These are phyloP conservation scores for Nicotiana paniculata DNA, from an alignment of 257 asterid species.

Conservation along the genomic window DNA sequence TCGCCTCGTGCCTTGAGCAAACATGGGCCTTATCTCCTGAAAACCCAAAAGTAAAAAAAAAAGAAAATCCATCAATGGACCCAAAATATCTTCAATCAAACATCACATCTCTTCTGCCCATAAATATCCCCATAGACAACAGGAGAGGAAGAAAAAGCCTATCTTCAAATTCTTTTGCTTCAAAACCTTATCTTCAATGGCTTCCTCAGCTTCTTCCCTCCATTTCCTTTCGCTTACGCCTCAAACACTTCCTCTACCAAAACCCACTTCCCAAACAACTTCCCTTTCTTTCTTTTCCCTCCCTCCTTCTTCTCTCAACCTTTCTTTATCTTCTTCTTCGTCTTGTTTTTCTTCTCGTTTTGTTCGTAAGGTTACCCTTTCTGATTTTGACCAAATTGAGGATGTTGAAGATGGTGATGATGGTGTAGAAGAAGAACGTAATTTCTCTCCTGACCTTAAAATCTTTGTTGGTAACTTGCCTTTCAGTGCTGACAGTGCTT, in stretches of 20 bases:
- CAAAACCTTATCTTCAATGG: conserved; percentile 36
- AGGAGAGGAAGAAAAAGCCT: too few species aligned
- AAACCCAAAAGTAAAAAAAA: too few species aligned
- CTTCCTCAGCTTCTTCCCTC: conserved; percentile 47
- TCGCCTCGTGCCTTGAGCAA: too few species aligned
- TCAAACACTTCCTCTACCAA: conserved; percentile 35
- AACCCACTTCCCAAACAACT: conserved; percentile 9
- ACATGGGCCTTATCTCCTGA: too few species aligned
- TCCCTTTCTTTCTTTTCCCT: conserved; percentile 28
- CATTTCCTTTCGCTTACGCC: conserved; percentile 51
- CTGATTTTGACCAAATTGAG: conserved; percentile 36
- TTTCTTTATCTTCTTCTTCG: conserved; percentile 26
- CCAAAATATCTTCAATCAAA: too few species aligned
- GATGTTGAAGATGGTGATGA: conserved; percentile 18
- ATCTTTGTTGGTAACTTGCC: conserved; percentile 88
- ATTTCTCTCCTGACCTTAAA: conserved; percentile 58
- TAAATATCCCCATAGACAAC: background rate
- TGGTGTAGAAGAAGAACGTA: conserved; percentile 23
- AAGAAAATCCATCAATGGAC: too few species aligned
- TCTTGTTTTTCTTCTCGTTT: conserved; percentile 25
- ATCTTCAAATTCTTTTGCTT: background rate
- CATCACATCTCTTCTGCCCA: background rate
- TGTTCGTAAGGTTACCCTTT: conserved; percentile 39
- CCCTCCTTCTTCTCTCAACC: conserved; percentile 34
- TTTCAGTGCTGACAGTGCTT: conserved; percentile 62